Evolutionary conservation across 345 rosid species (phyloP), one percentile per base, ranked within the genome.

Genomic region (Combretum micranthum): DNA sequence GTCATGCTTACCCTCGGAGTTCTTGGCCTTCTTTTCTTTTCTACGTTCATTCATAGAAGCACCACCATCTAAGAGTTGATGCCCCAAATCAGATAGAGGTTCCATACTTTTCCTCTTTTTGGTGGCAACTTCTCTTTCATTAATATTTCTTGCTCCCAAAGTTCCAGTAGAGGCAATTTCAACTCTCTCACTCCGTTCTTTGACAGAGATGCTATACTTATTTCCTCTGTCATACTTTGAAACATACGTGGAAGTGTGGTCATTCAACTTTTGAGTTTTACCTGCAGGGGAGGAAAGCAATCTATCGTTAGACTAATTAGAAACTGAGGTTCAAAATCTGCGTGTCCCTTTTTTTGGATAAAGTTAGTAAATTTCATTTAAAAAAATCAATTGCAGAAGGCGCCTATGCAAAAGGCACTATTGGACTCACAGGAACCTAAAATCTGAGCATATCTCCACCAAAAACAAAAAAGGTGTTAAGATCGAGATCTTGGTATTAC

Each of bases 21-120:
- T 65, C 80, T 82, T 21, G 75, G 79, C 39, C 72, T 80, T 83
- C 81, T 83, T 93, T 47, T 70, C 80, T 47, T 77, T 83, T 69
- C 72, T 80, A 66, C 67, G 64, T 20, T 67, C 83, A 44, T 67
- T 78, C 72, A 74, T 60, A 56, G 63, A 42, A 64, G 62, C 67
- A 63, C 63, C 64, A 55, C 72, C 57, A 44, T 63, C 74, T 53
- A 49, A 76, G 59, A 62, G 67, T n/a, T 58, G 59, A 64, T 71
- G 72, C 42, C 72, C 77, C 32, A 61, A 13, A 47, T 53, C 48
- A 43, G 65, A 62, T 60, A 63, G 69, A 72, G 48, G 59, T 53
- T 77, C 89, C 74, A 69, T 77, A 47, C 61, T n/a, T 77, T 80
- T 89, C 79, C 87, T 85, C 75, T 81, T 94, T 63, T 52, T 82